Base-by-base conservation (phyloP, 164 flowering plant species). In the Aristolochia californica region DNA sequence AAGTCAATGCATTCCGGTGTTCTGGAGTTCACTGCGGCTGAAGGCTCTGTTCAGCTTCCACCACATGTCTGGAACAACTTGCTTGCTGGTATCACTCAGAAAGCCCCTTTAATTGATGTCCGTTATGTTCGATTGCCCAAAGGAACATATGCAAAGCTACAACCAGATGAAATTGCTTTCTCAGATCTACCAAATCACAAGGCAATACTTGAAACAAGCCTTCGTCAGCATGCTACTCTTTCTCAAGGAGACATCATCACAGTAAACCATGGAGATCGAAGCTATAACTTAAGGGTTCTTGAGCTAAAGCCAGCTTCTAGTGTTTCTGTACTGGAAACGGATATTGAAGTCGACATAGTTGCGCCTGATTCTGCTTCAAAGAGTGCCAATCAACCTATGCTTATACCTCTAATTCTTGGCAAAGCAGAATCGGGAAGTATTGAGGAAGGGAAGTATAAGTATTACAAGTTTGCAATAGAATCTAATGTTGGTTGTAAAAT, bases 211-310 rank as follows among this genome's bases (percentile, higher is more conserved):
- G 99, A 93, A 72, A 93, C 97, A 55, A 71, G 79, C 63, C 96
- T 93, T 56, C 91, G 99, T 26, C 94, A 85, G 55, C 90, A 89
- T 75, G 90, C 99, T 16, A 84, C 99, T 51, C 96, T 93, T 72
- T 83, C 99, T 62, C 66, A 85, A 73, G 83, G 75, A 55, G 96
- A 93, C 66, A 28, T 80, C 14, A 50, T 93, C 21, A 76, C 79
- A 0, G 97, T 93, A 54, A 73, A 71, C 57, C 85, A 93, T 71
- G 99, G 99, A 38, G 83, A 74, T 26, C 70, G 89, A 13, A 69
- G 62, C 1, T 87, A 82, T 62, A 77, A 70, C 59, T 61, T 93
- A 67, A 73, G 67, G 48, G 97, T 89, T 63, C 85, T 93, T 47
- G 94, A 87, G 76, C 67, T 93, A 55, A 87, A 80, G 62, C 99